These are phyloP conservation scores for Evansstolkia leycettana DNA, from an alignment of 495 filamentous ascomycete species.

Conservation along the genomic window DNA sequence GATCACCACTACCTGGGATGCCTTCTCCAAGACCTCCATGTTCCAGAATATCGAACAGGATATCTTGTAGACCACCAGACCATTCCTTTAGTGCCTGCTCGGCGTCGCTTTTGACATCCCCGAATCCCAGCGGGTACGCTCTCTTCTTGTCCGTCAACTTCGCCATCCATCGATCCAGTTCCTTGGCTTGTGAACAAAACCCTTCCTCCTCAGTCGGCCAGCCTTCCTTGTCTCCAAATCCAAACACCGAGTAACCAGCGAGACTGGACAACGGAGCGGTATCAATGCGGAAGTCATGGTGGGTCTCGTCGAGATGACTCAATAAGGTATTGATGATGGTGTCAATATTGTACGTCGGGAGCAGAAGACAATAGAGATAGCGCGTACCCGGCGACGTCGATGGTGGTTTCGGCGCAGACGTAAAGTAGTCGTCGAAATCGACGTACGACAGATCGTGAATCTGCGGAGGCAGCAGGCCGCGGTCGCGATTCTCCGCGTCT, in stretches of 20 bases:
- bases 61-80: conserved; percentile 60
- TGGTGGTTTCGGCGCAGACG: conserved; percentile 38
- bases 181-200: conserved; percentile 80
- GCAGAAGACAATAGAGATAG: conserved; percentile 69
- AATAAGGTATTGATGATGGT: conserved; percentile 73
- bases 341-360: conserved; percentile 89
- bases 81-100: conserved; percentile 58
- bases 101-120: conserved; percentile 67
- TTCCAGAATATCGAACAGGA: conserved; percentile 46
- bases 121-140: conserved; percentile 77
- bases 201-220: conserved; percentile 87
- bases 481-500: conserved; percentile 16
- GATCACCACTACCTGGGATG: conserved; percentile 66
- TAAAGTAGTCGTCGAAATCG: conserved; percentile 87
- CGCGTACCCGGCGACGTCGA: conserved; percentile 39
- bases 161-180: conserved; percentile 91
- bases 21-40: conserved; percentile 67
- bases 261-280: conserved; percentile 66
- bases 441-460: conserved; percentile 72
- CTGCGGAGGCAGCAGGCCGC: conserved; percentile 42
- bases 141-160: conserved; percentile 70
- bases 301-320: conserved; percentile 75
- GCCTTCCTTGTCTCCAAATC: conserved; percentile 78
- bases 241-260: conserved; percentile 85
- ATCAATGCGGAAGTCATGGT: conserved; percentile 92